These are phyloP conservation scores for Kalmusia sp. DNA, from an alignment of 2,329 filamentous ascomycete species.

Conservation along the genomic window DNA sequence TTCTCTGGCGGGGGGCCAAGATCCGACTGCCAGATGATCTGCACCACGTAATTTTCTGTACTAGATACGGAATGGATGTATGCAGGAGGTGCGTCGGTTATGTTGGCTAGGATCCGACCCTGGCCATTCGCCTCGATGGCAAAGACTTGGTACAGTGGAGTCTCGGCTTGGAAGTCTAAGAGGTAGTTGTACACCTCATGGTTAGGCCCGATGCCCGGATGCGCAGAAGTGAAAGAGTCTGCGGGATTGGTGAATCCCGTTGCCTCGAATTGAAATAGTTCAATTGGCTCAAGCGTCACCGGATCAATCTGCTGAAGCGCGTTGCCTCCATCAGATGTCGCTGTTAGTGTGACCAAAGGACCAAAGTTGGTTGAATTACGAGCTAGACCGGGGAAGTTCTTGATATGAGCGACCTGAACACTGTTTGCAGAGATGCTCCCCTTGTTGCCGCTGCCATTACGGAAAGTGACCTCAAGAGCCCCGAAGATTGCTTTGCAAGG, in stretches of 20 bases:
- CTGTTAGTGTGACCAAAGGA: conserved; percentile 8
- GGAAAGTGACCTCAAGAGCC: conserved; percentile 9
- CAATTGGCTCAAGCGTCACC: conserved; percentile 14
- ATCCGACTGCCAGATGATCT: conserved; percentile 11
- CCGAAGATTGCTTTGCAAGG: conserved; percentile 16
- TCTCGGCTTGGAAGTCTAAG: conserved; percentile 4
- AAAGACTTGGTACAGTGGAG: conserved; percentile 11
- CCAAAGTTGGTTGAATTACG: conserved; percentile 17
- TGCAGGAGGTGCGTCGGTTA: conserved; percentile 11
- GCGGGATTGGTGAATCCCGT: not conserved
- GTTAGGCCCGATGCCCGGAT: conserved; percentile 10
- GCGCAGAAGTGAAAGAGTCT: conserved; percentile 2
- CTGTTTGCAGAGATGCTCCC: conserved; percentile 1
- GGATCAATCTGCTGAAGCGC: conserved; percentile 11
- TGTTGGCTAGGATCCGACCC: conserved; percentile 10
- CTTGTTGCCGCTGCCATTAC: conserved; percentile 3
- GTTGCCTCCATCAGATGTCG: conserved; percentile 10
- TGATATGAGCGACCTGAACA: conserved; percentile 2
- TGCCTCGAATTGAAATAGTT: conserved; percentile 9
- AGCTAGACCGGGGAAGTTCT: conserved; percentile 15
- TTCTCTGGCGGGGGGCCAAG: not conserved
- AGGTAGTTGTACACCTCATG: conserved; percentile 15
- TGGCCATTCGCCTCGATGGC: conserved; percentile 8
- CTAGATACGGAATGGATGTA: conserved; percentile 13
- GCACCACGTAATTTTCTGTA: conserved; percentile 13